These are phyloP conservation scores for Sporobolus alterniflorus DNA, from an alignment of 202 grass and related monocot genomes.

Conservation along the genomic window DNA sequence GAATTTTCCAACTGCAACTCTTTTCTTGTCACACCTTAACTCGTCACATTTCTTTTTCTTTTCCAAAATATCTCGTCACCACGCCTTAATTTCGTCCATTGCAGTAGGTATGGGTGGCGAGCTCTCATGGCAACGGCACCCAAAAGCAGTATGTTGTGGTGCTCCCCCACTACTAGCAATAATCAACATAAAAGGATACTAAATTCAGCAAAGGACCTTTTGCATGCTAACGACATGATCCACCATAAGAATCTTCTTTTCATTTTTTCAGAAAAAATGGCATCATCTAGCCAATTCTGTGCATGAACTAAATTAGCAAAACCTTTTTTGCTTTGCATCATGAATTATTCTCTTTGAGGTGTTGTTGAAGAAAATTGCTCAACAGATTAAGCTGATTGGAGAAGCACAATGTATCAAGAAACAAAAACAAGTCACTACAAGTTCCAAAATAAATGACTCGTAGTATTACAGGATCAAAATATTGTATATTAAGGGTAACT, in stretches of 20 bases:
- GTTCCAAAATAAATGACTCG: background rate
- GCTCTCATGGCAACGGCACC: background rate
- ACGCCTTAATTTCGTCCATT: background rate
- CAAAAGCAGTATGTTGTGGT: conserved; percentile 8
- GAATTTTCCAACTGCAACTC: background rate
- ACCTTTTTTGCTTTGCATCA: background rate
- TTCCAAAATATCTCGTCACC: too few relatives aligned
- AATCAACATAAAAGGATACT: background rate
- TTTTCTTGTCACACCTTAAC: background rate
- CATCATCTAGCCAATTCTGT: background rate
- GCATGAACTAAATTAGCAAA: background rate
- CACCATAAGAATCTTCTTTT: background rate
- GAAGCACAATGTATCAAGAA: background rate
- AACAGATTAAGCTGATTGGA: too few relatives aligned
- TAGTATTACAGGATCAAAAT: background rate
- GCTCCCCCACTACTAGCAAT: background rate
- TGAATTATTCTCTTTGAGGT: background rate
- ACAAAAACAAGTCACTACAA: background rate
- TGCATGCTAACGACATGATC: background rate
- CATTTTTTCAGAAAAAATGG: background rate
- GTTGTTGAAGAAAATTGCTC: too few relatives aligned
- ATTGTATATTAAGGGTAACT: conserved; percentile 14
- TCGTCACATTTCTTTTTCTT: background rate
- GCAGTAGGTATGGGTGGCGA: conserved; percentile 36
- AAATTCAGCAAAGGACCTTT: background rate